Conservation (phyloP, 345 rosid genomes). For the Cardamine occulta region DNA sequence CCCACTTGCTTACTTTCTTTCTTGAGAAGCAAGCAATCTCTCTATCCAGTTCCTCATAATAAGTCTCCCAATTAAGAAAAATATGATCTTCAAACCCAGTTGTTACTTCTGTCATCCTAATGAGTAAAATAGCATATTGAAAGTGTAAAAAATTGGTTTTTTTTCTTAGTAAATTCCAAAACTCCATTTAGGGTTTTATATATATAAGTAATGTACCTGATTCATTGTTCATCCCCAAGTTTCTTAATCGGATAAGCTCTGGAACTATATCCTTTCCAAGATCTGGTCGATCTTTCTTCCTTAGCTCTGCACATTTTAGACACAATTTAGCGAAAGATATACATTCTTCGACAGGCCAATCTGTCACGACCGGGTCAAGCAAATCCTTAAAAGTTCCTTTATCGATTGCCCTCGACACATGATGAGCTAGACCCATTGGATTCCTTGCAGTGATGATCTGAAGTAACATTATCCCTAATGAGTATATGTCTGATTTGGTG, state of each 20-base stretch:
- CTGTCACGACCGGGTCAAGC: constrained; percentile 65
- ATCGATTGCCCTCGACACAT: constrained; percentile 63
- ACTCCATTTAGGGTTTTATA: constrained; percentile 5
- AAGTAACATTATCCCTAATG: constrained; percentile 82
- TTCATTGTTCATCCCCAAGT: constrained; percentile 47
- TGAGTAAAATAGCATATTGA: constrained; percentile 1
- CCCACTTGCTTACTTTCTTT: constrained; percentile 35
- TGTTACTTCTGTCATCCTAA: constrained; percentile 23
- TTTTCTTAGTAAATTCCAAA: neutral
- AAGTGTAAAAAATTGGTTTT: constrained; percentile 13
- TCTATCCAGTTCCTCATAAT: constrained; percentile 15
- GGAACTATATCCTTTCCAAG: constrained; percentile 73
- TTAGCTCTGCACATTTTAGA: constrained; percentile 68
- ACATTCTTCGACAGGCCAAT: constrained; percentile 85
- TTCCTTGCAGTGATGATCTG: constrained; percentile 79
- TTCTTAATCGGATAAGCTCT: constrained; percentile 68
- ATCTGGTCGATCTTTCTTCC: constrained; percentile 84
- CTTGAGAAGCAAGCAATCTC: constrained; percentile 32
- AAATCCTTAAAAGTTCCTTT: constrained; percentile 65
- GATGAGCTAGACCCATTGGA: constrained; percentile 92
- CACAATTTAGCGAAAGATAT: constrained; percentile 63
- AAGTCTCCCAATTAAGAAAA: constrained; percentile 3
- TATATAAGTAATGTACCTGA: constrained; percentile 18
- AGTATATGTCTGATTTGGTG: constrained; percentile 79
- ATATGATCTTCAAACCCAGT: constrained; percentile 24